Evolutionary conservation across 2,329 filamentous ascomycete species (phyloP).

Genomic region (Blastomyces parvus): DNA sequence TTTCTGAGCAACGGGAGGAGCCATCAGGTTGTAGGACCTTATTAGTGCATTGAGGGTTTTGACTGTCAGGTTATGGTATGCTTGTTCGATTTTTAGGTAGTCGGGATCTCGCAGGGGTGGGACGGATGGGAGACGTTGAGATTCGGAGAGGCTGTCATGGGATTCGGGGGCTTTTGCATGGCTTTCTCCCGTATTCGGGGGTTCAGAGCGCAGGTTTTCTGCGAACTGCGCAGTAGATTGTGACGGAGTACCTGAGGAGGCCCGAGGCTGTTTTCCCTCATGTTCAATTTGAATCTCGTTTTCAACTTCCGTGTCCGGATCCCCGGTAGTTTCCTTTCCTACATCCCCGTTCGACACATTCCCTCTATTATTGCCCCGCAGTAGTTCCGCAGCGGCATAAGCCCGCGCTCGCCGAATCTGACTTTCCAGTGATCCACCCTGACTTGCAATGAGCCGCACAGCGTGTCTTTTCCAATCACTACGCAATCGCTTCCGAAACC

Average conservation of each 20-base stretch:
- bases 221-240: background rate
- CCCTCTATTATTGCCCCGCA: slow-evolving; percentile 6
- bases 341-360: background rate
- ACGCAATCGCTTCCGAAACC: slow-evolving; percentile 65
- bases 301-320: background rate
- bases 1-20: slow-evolving; percentile 83
- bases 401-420: slow-evolving; percentile 63
- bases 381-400: slow-evolving; percentile 58
- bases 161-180: background rate
- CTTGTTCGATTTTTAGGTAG: slow-evolving; percentile 63
- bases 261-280: slow-evolving; percentile 19
- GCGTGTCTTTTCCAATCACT: slow-evolving; percentile 80
- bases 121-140: slow-evolving; percentile 32
- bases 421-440: slow-evolving; percentile 62
- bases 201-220: background rate
- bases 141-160: slow-evolving; percentile 5
- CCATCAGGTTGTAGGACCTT: slow-evolving; percentile 89
- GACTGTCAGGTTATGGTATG: slow-evolving; percentile 69
- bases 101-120: slow-evolving; percentile 65
- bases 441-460: slow-evolving; percentile 64
- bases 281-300: slow-evolving; percentile 19
- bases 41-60: slow-evolving; percentile 68
- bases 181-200: slow-evolving; percentile 1
- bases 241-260: slow-evolving; percentile 3
- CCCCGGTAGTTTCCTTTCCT: too few relatives aligned